These are phyloP conservation scores for Neurospora africana DNA, from an alignment of 495 filamentous ascomycete genomes.

Conservation along the genomic window DNA sequence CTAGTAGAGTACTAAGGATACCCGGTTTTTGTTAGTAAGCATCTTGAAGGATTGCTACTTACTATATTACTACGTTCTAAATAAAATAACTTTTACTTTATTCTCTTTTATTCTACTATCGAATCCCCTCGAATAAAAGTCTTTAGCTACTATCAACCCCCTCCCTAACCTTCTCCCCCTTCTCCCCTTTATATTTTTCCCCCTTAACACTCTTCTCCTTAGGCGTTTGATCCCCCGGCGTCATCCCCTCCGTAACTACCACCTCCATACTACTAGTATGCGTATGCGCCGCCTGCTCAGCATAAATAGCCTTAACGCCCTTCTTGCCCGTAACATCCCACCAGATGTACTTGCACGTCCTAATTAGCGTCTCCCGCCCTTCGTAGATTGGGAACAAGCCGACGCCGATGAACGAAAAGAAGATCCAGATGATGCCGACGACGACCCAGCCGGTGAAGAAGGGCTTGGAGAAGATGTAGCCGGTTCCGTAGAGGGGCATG, in stretches of 20 bases:
- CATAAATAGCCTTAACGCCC: conserved; percentile 28
- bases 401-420: conserved; percentile 59
- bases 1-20: too few relatives aligned
- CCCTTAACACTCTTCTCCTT: background rate
- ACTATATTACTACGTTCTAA: too few relatives aligned
- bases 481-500: conserved; percentile 82
- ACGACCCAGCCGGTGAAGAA: conserved; percentile 92
- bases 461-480: conserved; percentile 78
- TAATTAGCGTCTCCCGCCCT: conserved; percentile 55
- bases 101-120: too few relatives aligned
- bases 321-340: conserved; percentile 59
- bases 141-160: background rate
- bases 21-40: too few relatives aligned
- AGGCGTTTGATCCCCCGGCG: background rate
- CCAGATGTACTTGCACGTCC: conserved; percentile 55
- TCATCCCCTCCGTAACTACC: background rate
- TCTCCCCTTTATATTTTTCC: background rate
- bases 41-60: too few relatives aligned
- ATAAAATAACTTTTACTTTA: too few relatives aligned
- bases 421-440: conserved; percentile 83
- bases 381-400: conserved; percentile 79
- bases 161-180: background rate
- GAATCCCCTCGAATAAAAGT: background rate
- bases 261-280: too few relatives aligned
- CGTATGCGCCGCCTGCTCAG: conserved; percentile 10